Conservation (phyloP, 208 protist species). For the Acanthamoeba polyphaga region DNA sequence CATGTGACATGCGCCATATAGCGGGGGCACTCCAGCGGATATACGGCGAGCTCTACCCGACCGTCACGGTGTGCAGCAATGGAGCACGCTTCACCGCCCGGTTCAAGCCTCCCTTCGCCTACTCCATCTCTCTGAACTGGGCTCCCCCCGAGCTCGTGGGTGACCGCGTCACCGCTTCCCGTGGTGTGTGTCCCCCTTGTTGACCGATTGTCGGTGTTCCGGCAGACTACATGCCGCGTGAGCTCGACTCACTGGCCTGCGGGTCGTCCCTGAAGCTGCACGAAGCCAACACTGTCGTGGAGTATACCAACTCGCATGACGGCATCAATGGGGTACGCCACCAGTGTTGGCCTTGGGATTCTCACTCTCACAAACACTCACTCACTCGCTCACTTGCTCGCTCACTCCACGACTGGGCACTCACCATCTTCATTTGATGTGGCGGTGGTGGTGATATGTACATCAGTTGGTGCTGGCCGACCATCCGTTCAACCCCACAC, state of each 20-base stretch:
- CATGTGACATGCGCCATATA: neutral
- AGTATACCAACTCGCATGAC: neutral
- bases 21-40: neutral
- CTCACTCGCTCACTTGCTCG: neutral
- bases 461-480: neutral
- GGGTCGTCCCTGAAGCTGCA: neutral
- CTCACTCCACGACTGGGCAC: too few relatives aligned
- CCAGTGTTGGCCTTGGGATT: neutral
- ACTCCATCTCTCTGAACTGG: constrained; percentile 16
- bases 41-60: constrained; percentile 17
- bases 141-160: constrained; percentile 19
- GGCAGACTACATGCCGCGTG: constrained; percentile 5
- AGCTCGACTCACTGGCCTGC: neutral
- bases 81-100: constrained; percentile 10
- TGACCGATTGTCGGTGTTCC: too few relatives aligned
- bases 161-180: neutral
- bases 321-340: neutral
- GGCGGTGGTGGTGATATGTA: neutral
- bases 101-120: neutral
- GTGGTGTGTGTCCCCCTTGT: neutral
- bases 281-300: neutral
- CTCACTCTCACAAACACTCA: too few relatives aligned
- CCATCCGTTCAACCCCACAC: constrained; percentile 6
- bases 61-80: neutral
- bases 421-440: neutral